Conservation (phyloP, 768 basidiomycete genomes). For the Tylopilus sp. region DNA sequence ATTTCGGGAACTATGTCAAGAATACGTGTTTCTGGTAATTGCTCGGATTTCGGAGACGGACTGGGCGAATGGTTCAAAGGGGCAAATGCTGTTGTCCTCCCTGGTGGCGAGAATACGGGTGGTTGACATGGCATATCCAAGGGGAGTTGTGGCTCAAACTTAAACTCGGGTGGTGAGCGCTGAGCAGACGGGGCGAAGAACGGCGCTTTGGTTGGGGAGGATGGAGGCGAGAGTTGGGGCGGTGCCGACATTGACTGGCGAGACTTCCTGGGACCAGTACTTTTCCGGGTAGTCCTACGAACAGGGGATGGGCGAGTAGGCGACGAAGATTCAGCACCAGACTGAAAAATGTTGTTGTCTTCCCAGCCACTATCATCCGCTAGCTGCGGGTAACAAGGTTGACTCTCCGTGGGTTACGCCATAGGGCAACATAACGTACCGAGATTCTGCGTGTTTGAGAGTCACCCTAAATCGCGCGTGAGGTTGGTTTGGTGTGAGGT, state of each 20-base stretch:
- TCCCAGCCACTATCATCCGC: conserved; percentile 84
- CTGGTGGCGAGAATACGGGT: conserved; percentile 12
- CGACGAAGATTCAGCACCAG: conserved; percentile 85
- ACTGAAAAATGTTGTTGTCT: conserved; percentile 88
- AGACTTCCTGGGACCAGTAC: conserved; percentile 42
- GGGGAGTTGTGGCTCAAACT: conserved; percentile 54
- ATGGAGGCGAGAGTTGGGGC: conserved; percentile 47
- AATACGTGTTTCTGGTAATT: conserved; percentile 3
- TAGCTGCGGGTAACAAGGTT: conserved; percentile 19
- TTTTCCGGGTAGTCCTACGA: conserved; percentile 42
- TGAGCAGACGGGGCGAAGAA: conserved; percentile 19
- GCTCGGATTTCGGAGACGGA: conserved; percentile 11
- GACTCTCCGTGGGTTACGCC: conserved; percentile 3
- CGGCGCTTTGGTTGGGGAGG: conserved; percentile 36
- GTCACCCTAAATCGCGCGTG: conserved; percentile 41
- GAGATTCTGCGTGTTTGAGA: conserved; percentile 56
- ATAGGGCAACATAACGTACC: conserved; percentile 33
- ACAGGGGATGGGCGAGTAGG: conserved; percentile 62
- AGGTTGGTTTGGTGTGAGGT: not conserved
- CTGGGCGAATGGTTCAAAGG: conserved; percentile 20
- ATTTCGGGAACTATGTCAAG: conserved; percentile 3
- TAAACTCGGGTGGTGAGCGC: conserved; percentile 50
- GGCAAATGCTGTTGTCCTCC: conserved; percentile 10
- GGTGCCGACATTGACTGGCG: conserved; percentile 75
- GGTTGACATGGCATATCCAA: conserved; percentile 33